Evolutionary conservation across 2,329 filamentous ascomycete genomes (phyloP).

Genomic region (Fusarium sp.): DNA sequence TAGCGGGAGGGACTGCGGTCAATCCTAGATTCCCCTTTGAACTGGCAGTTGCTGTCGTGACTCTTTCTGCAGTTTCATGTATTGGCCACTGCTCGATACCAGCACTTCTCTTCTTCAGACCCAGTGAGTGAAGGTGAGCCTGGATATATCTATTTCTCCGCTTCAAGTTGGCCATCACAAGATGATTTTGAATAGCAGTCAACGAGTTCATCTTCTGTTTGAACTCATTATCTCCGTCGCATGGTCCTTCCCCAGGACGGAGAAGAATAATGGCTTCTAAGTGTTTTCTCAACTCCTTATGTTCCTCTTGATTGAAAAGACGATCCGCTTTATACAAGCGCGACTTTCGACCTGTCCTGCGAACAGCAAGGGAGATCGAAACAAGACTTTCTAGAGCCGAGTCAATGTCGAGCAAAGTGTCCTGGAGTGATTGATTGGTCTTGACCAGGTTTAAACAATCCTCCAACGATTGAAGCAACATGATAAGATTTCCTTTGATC

Average conservation of each 20-base stretch:
- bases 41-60: no score
- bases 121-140: no score
- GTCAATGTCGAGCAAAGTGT: not conserved
- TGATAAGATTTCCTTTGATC: not conserved
- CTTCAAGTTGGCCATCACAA: no score
- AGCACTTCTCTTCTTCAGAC: no score
- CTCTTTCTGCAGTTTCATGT: no score
- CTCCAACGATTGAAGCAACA: fast-evolving
- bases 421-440: no score
- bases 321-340: not conserved
- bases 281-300: not conserved
- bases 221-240: not conserved
- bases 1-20: no score
- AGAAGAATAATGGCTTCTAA: fast-evolving
- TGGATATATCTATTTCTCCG: no score
- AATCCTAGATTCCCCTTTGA: no score
- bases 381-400: not conserved
- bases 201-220: fast-evolving
- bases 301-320: not conserved
- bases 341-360: not conserved
- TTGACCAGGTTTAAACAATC: not conserved
- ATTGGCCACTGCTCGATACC: no score
- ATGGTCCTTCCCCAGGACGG: no score
- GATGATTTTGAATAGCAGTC: no score
- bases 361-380: not conserved